Base-by-base conservation (phyloP, 306 rosid genomes). In the Argentina anserina region DNA sequence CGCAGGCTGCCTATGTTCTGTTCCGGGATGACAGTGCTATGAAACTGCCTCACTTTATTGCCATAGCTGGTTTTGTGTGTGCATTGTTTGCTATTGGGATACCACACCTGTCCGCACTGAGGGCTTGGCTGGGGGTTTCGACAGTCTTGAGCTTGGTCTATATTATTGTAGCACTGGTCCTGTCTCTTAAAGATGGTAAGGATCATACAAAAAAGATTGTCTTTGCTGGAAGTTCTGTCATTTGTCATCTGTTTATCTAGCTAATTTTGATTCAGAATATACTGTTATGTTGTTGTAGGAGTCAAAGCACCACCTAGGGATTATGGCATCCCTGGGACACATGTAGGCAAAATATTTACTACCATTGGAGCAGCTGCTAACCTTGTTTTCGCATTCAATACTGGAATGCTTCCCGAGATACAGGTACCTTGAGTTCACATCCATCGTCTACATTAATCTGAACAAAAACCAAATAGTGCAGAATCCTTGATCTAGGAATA, bases 381-480 rank as follows among this genome's bases (percentile, higher is more conserved):
- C 84, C 96, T 94, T 31, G 96, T 91, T 68, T 94, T 94, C 11
- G 97, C 97, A 45, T 94, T 82, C 68, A 94, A 94, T 75, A 91
- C 99, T 2, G 99, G 99, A 82, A 94, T 94, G 97, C 95, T 94
- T 80, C 99, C 99, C 15, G 99, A 94, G 81, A 94, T 94, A 79
- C 99, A 94, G 95, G 99, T 88, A 84, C 45, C 50, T 34, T 70
- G 60, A 74, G 26, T 60, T n/a, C 56, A n/a, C 56, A 50, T 50
- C 49, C 18, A 43, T 0, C 14, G 18, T 43, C 49, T 43, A 43
- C 49, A 43, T 42, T 11, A 42, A 42, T 42, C 12, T 42, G 47
- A 12, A 11, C 17, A 42, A 42, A 42, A 43, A 43, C 49, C 0
- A 43, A 43, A 14, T 43, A 13, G 49, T 43, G 49, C 49, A 43